These are phyloP conservation scores for Vitis riparia DNA, from an alignment of 164 flowering plant genomes.

Conservation along the genomic window DNA sequence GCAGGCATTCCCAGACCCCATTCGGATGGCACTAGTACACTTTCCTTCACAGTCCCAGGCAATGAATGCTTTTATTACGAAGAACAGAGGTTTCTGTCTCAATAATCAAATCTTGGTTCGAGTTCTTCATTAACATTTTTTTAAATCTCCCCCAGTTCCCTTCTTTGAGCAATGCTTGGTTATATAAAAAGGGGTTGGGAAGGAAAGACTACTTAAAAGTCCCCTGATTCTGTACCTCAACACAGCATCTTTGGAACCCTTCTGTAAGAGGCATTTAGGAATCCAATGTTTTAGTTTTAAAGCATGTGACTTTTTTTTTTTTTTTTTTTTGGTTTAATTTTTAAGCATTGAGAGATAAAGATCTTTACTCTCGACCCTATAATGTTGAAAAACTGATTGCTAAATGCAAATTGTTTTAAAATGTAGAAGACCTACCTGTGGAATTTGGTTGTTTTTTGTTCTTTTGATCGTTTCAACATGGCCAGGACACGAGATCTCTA, in stretches of 20 bases:
- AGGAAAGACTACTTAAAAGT: background rate
- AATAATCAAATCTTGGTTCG: conserved; percentile 53
- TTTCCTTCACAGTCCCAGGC: conserved; percentile 63
- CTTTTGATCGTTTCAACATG: too few species aligned
- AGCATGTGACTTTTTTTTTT: background rate
- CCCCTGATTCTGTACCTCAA: background rate
- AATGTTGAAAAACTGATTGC: too few species aligned
- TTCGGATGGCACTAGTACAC: conserved; percentile 47
- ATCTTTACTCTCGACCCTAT: background rate
- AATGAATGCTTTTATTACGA: conserved; percentile 52
- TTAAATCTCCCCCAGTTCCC: background rate
- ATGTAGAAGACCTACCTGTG: too few species aligned
- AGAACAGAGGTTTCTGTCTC: conserved; percentile 61
- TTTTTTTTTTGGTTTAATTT: too few species aligned
- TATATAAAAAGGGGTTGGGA: background rate
- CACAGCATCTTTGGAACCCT: background rate
- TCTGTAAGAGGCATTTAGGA: background rate
- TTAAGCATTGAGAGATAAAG: too few species aligned
- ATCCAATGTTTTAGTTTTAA: background rate
- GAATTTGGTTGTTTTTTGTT: too few species aligned
- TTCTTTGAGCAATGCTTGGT: background rate
- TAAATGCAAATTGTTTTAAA: too few species aligned
- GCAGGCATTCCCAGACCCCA: conserved; percentile 22
- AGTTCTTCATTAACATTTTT: conserved; percentile 52
- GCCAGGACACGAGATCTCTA: too few species aligned